Conservation (phyloP, 331 rosid genomes). For the Erythrophleum ivorense region DNA sequence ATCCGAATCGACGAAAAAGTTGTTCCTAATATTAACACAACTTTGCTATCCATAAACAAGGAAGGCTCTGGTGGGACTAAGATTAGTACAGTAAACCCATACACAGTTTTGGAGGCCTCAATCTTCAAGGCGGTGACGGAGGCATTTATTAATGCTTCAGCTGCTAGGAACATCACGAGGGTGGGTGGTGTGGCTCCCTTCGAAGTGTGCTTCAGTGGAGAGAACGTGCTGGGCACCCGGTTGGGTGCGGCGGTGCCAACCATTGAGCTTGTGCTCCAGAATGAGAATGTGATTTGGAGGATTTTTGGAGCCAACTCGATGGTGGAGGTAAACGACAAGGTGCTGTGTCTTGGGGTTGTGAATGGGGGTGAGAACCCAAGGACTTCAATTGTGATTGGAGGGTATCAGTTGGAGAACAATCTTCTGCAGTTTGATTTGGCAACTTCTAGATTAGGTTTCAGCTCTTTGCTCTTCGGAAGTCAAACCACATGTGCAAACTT, state of each 20-base stretch:
- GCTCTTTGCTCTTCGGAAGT: conserved; percentile 56
- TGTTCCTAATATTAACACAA: conserved; percentile 45
- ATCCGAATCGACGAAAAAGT: conserved; percentile 47
- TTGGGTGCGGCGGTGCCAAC: conserved; percentile 63
- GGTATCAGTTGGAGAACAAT: conserved; percentile 68
- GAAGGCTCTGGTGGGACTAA: conserved; percentile 73
- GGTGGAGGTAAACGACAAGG: conserved; percentile 48
- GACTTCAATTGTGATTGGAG: conserved; percentile 71
- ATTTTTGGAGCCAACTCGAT: conserved; percentile 66
- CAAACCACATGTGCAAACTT: conserved; percentile 61
- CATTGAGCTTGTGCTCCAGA: conserved; percentile 57
- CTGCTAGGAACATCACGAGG: conserved; percentile 44
- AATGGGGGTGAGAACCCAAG: conserved; percentile 52
- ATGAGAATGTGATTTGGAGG: conserved; percentile 48
- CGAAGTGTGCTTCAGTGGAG: conserved; percentile 51
- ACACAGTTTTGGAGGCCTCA: conserved; percentile 67
- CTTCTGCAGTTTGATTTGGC: conserved; percentile 75
- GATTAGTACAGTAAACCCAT: conserved; percentile 75
- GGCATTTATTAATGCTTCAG: conserved; percentile 43
- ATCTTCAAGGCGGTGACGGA: conserved; percentile 53
- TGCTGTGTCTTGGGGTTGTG: conserved; percentile 64
- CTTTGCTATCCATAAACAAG: conserved; percentile 53
- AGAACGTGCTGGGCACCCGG: conserved; percentile 43
- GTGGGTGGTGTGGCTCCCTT: conserved; percentile 50
- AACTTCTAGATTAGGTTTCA: conserved; percentile 58